Evolutionary conservation across 2,329 filamentous ascomycete species (phyloP).

Genomic region (Colletotrichum sp.): DNA sequence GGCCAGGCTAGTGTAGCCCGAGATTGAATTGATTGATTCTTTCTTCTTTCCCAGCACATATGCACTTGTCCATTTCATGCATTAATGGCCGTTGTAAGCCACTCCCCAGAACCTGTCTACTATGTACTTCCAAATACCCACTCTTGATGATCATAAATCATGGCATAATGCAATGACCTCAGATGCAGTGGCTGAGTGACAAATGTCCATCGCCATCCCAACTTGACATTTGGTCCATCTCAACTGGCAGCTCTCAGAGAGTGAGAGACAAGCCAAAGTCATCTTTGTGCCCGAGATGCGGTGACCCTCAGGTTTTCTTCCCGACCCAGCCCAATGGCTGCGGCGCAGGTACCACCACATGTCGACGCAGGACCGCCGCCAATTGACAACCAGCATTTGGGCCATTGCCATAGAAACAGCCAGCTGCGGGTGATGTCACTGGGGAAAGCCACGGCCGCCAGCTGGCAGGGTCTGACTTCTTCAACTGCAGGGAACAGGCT

Average conservation of each 20-base stretch:
- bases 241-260: background rate
- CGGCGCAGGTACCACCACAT: background rate
- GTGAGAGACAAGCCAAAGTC: background rate
- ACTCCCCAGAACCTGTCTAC: background rate
- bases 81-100: background rate
- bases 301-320: background rate
- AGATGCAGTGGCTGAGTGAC: background rate
- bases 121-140: background rate
- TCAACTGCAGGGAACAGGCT: background rate
- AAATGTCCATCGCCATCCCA: background rate
- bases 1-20: background rate
- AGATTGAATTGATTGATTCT: background rate
- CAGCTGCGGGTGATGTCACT: slow-evolving; percentile 3
- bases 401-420: slow-evolving; percentile 5
- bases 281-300: background rate
- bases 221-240: background rate
- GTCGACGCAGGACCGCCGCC: background rate
- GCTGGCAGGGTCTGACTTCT: background rate
- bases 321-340: background rate
- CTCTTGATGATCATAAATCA: background rate
- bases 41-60: background rate
- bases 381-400: background rate
- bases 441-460: background rate
- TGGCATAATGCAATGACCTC: background rate
- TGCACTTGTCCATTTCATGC: background rate